A percentile compares a stretch with the other conserved stretches of the same genome.
Conservation (phyloP, 257 asterid genomes). For the Fraxinus quadrangulata region DNA sequence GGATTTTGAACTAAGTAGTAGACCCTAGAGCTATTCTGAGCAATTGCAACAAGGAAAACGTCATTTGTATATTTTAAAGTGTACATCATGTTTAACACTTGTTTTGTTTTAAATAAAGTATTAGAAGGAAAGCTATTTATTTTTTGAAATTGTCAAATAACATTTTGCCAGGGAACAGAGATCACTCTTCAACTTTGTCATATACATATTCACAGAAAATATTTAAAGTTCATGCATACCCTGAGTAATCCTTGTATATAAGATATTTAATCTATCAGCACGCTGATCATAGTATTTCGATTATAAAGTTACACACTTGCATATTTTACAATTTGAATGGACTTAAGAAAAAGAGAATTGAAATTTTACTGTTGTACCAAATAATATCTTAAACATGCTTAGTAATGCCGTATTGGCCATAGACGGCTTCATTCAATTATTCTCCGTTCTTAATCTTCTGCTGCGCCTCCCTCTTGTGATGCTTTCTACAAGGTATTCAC, state of each 20-base stretch:
- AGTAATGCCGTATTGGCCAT: neutral
- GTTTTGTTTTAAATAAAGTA: too few species aligned
- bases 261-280: neutral
- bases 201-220: too few species aligned
- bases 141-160: too few species aligned
- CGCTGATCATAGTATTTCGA: neutral
- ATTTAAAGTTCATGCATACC: too few species aligned
- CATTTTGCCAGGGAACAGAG: too few species aligned
- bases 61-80: too few species aligned
- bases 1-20: too few species aligned
- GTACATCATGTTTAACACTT: too few species aligned
- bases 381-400: neutral
- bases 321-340: neutral
- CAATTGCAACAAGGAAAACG: too few species aligned
- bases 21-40: too few species aligned
- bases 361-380: neutral
- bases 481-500: conserved; percentile 56
- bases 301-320: neutral
- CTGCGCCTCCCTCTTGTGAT: conserved; percentile 52
- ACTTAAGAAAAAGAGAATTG: neutral
- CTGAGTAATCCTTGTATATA: neutral
- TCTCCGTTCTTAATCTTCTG: conserved; percentile 28
- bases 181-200: too few species aligned
- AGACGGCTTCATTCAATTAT: neutral
- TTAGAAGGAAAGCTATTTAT: too few species aligned